Evolutionary conservation across 2,329 filamentous ascomycete genomes (phyloP).

Genomic region (Malbranchea zuffiana): DNA sequence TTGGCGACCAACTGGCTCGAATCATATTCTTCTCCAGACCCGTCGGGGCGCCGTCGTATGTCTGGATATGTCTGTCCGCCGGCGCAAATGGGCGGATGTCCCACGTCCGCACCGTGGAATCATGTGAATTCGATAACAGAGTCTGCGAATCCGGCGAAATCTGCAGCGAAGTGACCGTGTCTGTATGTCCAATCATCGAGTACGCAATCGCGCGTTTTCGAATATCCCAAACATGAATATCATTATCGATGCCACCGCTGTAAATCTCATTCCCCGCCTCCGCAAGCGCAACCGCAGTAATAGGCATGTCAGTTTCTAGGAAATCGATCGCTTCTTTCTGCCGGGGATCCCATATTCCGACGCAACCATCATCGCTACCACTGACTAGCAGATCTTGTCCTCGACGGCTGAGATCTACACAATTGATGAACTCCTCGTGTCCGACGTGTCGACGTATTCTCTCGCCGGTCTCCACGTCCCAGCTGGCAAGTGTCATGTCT

Average conservation of each 20-base stretch:
- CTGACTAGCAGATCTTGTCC: slow-evolving; percentile 86
- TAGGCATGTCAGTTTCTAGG: slow-evolving; percentile 80
- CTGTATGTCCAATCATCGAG: slow-evolving; percentile 76
- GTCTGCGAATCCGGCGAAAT: slow-evolving; percentile 91
- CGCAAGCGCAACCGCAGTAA: slow-evolving; percentile 82
- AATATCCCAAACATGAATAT: slow-evolving; percentile 94
- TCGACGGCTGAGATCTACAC: slow-evolving; percentile 74
- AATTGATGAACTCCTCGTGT: slow-evolving; percentile 93
- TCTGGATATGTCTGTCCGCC: slow-evolving; percentile 69
- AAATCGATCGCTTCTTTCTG: slow-evolving; percentile 81
- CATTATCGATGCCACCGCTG: slow-evolving; percentile 89
- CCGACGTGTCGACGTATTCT: slow-evolving; percentile 85
- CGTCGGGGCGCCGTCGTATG: slow-evolving; percentile 80
- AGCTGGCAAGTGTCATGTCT: slow-evolving; percentile 85
- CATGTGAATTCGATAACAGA: slow-evolving; percentile 83
- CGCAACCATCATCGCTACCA: slow-evolving; percentile 84
- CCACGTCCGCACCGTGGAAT: slow-evolving; percentile 90
- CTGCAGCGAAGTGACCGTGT: slow-evolving; percentile 80
- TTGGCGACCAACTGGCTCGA: slow-evolving; percentile 76
- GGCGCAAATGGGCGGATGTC: slow-evolving; percentile 92
- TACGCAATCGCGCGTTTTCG: slow-evolving; percentile 84
- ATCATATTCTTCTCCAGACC: slow-evolving; percentile 88
- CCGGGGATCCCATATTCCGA: slow-evolving; percentile 92
- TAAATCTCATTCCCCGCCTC: slow-evolving; percentile 95
- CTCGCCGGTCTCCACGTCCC: slow-evolving; percentile 86